These are phyloP conservation scores for Diversispora epigaea DNA, from an alignment of 192 early-diverging fungal species.

Conservation along the genomic window DNA sequence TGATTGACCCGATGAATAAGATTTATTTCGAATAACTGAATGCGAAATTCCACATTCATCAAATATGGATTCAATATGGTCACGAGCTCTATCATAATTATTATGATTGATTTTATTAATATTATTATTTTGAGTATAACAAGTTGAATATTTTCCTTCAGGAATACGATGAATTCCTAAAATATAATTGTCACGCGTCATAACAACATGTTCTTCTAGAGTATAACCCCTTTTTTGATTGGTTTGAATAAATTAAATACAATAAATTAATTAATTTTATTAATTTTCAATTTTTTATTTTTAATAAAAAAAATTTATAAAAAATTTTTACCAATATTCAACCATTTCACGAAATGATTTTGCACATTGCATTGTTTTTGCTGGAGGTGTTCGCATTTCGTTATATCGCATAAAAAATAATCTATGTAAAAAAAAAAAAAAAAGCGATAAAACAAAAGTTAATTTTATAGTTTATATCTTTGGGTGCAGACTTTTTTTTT, in stretches of 20 bases:
- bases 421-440: background rate
- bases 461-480: background rate
- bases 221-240: slow-evolving; percentile 67
- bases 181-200: slow-evolving; percentile 83
- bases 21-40: slow-evolving; percentile 36
- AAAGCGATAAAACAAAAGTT: background rate
- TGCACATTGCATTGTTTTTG: slow-evolving; percentile 44
- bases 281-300: no score
- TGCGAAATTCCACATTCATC: slow-evolving; percentile 38
- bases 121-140: no score
- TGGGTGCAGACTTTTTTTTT: background rate
- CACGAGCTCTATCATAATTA: slow-evolving; percentile 1
- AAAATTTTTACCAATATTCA: slow-evolving; percentile 44
- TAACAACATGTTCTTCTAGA: slow-evolving; percentile 80
- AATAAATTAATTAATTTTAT: background rate
- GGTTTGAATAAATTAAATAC: background rate
- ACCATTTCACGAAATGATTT: slow-evolving; percentile 47
- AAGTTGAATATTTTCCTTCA: slow-evolving; percentile 27
- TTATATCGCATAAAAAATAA: background rate
- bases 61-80: slow-evolving; percentile 37
- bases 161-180: slow-evolving; percentile 83
- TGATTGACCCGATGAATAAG: background rate
- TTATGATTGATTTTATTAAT: no score
- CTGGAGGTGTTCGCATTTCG: slow-evolving; percentile 34
- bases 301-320: no score